phyloP scores from a whole-genome alignment of 208 protist species.

The Trypanosoma melophagium region DNA sequence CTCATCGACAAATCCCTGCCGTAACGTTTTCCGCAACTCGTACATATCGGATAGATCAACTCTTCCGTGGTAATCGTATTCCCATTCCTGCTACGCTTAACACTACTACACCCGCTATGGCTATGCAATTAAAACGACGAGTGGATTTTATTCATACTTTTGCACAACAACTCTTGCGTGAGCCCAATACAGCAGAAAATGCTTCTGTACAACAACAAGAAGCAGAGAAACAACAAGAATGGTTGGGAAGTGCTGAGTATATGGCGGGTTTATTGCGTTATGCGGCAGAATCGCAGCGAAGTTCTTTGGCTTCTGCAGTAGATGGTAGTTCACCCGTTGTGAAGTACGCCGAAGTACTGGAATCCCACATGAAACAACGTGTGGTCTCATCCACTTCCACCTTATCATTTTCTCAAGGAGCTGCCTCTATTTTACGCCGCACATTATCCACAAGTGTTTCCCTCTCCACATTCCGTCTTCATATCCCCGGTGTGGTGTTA shows the following conservation, averaged over 20 bases:
- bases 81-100: slow-evolving; percentile 23
- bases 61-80: slow-evolving; percentile 51
- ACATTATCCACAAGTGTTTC: slow-evolving; percentile 13
- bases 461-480: slow-evolving; percentile 30
- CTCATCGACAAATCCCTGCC: slow-evolving; percentile 61
- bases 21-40: slow-evolving; percentile 71
- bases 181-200: background rate
- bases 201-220: background rate
- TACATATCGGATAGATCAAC: slow-evolving; percentile 53
- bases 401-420: background rate
- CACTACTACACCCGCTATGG: slow-evolving; percentile 19
- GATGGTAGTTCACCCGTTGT: slow-evolving; percentile 29
- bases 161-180: slow-evolving; percentile 38
- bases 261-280: slow-evolving; percentile 53
- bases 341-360: slow-evolving; percentile 46
- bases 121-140: slow-evolving; percentile 30
- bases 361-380: slow-evolving; percentile 50
- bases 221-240: slow-evolving; percentile 9
- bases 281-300: slow-evolving; percentile 44
- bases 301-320: slow-evolving; percentile 30
- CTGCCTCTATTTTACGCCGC: background rate
- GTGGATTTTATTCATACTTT: slow-evolving; percentile 70
- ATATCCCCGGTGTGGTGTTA: slow-evolving; percentile 38
- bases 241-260: slow-evolving; percentile 53
- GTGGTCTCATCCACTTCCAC: background rate